Base-by-base conservation (phyloP, 305 asterid species). In the Andrographis paniculata region DNA sequence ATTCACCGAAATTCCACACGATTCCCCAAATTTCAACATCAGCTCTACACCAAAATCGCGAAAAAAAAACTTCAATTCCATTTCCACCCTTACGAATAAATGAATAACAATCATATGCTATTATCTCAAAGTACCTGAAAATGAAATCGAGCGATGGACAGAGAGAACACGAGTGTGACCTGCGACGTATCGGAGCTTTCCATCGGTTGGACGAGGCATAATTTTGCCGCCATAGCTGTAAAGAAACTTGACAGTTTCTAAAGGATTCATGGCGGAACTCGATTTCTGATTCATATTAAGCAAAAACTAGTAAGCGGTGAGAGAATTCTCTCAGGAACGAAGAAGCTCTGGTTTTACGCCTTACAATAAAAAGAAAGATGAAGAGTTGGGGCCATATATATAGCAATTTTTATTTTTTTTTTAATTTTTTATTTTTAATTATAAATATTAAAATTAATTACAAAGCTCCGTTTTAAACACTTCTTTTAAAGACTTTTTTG, bases 221-320 rank as follows among this genome's bases (percentile, higher is more conserved):
- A 87, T 83, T 36, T 51, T 80, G 17, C 94, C 96, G 43, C 77
- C 72, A 67, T 83, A 87, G 55, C 94, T 87, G 75, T 80, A 87
- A 20, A 87, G 85, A 53, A 83, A 78, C 46, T 87, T 83, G 85
- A 83, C 46, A 0, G 71, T 38, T 5, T 52, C 56, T 40, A 53
- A 23, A 19, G 39, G 10, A 30, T 48, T 31, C 7, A 24, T 24
- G 8, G 30, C 4, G 4, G 30, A 24, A 24, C 8, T n/a, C n/a
- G n/a, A n/a, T n/a, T n/a, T n/a, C n/a, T n/a, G n/a, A n/a, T n/a
- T n/a, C n/a, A n/a, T n/a, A n/a, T n/a, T n/a, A n/a, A n/a, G n/a
- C n/a, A n/a, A n/a, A n/a, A n/a, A n/a, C n/a, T n/a, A n/a, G n/a
- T n/a, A n/a, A n/a, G n/a, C n/a, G n/a, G n/a, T n/a, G n/a, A n/a